phyloP scores from a whole-genome alignment of 257 asterid species.

The Nicotiana obtusifolia region DNA sequence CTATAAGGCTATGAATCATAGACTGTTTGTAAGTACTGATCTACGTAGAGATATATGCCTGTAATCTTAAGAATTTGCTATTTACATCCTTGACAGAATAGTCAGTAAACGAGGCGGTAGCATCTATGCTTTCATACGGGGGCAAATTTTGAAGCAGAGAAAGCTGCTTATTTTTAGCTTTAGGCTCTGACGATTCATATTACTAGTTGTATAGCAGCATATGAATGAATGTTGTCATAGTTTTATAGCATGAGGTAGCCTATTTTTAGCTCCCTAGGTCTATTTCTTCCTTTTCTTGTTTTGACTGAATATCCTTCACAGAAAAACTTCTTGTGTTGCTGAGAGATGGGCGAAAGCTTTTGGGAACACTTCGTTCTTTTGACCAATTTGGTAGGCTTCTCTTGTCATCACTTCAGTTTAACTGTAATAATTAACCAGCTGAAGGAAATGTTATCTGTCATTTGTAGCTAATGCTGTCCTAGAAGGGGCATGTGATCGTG shows the following conservation, averaged over 20 bases:
- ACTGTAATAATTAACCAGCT: not conserved
- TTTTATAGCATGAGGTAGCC: not conserved
- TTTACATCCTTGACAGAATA: not conserved
- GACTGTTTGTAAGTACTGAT: not conserved
- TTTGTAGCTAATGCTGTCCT: constrained; percentile 87
- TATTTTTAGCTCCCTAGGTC: not conserved
- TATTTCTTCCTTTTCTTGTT: not conserved
- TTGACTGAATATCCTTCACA: constrained; percentile 13
- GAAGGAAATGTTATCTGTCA: not conserved
- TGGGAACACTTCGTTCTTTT: constrained; percentile 48
- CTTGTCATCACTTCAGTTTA: not conserved
- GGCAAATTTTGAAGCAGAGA: not conserved
- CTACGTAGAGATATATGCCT: not conserved
- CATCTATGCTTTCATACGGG: not conserved
- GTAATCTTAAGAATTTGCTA: not conserved
- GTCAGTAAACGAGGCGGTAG: not conserved
- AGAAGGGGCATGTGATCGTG: constrained; percentile 93
- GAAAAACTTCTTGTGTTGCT: constrained; percentile 43
- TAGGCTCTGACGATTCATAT: not conserved
- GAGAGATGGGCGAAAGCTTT: constrained; percentile 43
- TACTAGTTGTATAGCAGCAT: not conserved
- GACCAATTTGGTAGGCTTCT: constrained; percentile 39
- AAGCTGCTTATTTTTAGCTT: not conserved
- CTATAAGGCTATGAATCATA: not conserved
- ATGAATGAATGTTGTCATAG: not conserved